Percentiles rank a stretch among this genome's conserved stretches.
Evolutionary conservation across 2,329 filamentous ascomycete genomes (phyloP).

Genomic region (Neofusicoccum laricinum): DNA sequence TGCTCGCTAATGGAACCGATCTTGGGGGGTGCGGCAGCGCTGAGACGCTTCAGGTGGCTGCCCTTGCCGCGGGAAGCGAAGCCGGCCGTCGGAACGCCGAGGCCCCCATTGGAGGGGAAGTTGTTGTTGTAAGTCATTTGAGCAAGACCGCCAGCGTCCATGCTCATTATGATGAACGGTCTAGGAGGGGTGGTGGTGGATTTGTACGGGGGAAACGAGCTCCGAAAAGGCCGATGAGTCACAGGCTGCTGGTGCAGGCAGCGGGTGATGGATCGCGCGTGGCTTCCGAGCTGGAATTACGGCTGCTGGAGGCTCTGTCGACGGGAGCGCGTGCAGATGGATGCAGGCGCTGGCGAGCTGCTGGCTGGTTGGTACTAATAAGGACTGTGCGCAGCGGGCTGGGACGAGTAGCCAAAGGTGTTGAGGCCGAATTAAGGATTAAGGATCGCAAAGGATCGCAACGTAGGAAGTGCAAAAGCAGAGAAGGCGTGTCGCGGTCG

Average conservation of each 20-base stretch:
- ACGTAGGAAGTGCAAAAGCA: conserved; percentile 8
- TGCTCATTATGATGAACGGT: conserved; percentile 45
- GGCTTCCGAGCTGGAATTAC: conserved; percentile 5
- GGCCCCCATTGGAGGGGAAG: conserved; percentile 58
- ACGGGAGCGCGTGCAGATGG: not conserved
- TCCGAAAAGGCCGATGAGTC: conserved; percentile 23
- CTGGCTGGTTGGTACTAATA: conserved; percentile 8
- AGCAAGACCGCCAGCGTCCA: conserved; percentile 99
- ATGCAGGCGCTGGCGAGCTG: not conserved
- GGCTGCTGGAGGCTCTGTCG: conserved; percentile 18
- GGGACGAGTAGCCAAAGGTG: not conserved
- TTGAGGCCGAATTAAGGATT: conserved; percentile 13
- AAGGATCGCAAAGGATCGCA: conserved; percentile 8
- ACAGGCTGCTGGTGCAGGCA: conserved; percentile 18
- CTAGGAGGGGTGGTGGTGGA: conserved; percentile 28
- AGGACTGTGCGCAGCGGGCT: not conserved
- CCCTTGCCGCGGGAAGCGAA: conserved; percentile 84
- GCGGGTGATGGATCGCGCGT: conserved; percentile 15
- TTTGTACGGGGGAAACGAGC: conserved; percentile 28
- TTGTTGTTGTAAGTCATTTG: conserved; percentile 88
- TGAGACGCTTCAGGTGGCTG: conserved; percentile 84
- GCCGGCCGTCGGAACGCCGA: conserved; percentile 74
- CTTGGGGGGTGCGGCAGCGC: conserved; percentile 70
- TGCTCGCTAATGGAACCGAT: conserved; percentile 62
- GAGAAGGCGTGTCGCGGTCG: conserved; percentile 1